These are phyloP conservation scores for Sclerotinia minor DNA, from an alignment of 2,329 filamentous ascomycete species.

Conservation along the genomic window DNA sequence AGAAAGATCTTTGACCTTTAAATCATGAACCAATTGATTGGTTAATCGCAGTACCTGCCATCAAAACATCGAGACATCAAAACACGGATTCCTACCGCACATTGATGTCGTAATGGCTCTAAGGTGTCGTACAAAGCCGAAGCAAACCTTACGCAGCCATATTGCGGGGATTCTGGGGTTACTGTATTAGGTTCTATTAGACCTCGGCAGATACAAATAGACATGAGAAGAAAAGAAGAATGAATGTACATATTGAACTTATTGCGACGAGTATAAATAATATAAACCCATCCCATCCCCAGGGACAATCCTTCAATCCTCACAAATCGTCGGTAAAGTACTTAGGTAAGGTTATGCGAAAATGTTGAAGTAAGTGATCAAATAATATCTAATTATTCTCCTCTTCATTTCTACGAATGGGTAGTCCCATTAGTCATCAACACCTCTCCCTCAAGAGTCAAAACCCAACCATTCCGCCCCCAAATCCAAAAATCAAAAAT, in stretches of 20 bases:
- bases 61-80: too few relatives aligned
- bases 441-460: too few relatives aligned
- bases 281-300: background rate
- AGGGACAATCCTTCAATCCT: too few relatives aligned
- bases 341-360: too few relatives aligned
- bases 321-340: too few relatives aligned
- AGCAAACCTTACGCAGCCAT: conserved; percentile 12
- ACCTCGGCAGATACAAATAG: background rate
- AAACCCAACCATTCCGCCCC: too few relatives aligned
- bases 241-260: background rate
- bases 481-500: too few relatives aligned
- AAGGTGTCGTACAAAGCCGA: background rate
- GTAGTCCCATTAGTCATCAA: too few relatives aligned
- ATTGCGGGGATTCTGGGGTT: background rate
- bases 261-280: background rate
- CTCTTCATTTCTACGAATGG: too few relatives aligned
- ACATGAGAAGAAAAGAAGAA: too few relatives aligned
- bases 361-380: too few relatives aligned
- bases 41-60: background rate
- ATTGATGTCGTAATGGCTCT: background rate
- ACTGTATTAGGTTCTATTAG: background rate
- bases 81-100: background rate
- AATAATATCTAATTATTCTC: too few relatives aligned
- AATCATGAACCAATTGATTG: background rate
- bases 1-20: background rate